Conservation (phyloP, 805 yeast species). For the Ogataea wickerhamii region DNA sequence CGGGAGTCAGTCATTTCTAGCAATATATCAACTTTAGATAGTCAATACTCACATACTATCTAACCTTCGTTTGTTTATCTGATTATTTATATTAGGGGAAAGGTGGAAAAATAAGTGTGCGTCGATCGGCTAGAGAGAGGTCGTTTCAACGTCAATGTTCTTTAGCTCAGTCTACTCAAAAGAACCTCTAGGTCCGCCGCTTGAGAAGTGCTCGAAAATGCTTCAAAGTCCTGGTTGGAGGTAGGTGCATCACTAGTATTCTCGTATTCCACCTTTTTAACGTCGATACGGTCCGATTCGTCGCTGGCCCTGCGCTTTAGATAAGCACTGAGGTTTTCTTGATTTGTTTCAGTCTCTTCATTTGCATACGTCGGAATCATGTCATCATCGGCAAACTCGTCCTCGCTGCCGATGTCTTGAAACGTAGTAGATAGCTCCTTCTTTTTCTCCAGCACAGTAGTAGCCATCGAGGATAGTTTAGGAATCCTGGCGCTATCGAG, state of each 20-base stretch:
- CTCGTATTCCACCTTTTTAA: background rate
- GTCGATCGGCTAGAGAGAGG: no score
- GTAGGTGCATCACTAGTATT: background rate
- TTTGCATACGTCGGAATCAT: slow-evolving; percentile 20
- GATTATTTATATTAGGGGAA: no score
- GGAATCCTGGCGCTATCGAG: slow-evolving; percentile 23
- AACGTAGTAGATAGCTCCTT: slow-evolving; percentile 26
- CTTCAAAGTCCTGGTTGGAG: no score
- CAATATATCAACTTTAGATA: no score
- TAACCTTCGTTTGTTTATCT: no score
- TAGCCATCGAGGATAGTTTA: slow-evolving; percentile 17
- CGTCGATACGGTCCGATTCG: background rate
- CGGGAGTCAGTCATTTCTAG: background rate
- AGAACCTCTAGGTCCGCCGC: slow-evolving; percentile 18
- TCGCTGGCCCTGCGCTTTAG: background rate
- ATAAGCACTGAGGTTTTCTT: background rate
- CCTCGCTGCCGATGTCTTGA: slow-evolving; percentile 7
- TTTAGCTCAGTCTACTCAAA: slow-evolving; percentile 17
- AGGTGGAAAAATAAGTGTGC: no score
- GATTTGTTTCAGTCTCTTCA: slow-evolving; percentile 7
- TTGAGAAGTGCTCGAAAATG: background rate
- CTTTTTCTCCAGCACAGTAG: slow-evolving; percentile 17
- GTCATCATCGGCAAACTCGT: slow-evolving; percentile 15
- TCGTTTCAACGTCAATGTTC: no score
- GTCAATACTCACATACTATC: no score